phyloP scores from a whole-genome alignment of 1,139 yeast species.

The Pneumocystis murina region DNA sequence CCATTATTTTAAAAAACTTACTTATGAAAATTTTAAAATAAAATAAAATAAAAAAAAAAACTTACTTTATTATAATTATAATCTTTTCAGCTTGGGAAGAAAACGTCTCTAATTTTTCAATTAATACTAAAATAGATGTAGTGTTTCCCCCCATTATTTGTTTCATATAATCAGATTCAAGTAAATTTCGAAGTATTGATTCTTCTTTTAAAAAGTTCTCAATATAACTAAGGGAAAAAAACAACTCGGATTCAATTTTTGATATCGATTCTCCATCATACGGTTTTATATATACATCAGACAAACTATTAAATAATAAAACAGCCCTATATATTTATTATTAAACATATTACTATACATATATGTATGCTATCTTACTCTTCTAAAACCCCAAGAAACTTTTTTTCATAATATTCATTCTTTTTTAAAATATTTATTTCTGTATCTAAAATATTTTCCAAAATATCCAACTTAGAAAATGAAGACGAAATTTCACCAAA shows the following conservation, averaged over 20 bases:
- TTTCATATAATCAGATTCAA: background rate
- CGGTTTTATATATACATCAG: background rate
- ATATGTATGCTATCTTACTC: background rate
- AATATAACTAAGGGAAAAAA: background rate
- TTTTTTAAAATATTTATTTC: slow-evolving; percentile 3
- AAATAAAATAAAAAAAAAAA: background rate
- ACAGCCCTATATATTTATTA: background rate
- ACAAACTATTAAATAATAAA: background rate
- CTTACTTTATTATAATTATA: background rate
- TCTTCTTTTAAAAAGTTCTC: background rate
- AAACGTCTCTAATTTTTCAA: background rate
- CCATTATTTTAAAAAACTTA: background rate
- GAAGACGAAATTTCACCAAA: slow-evolving; percentile 12
- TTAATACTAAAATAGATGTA: background rate
- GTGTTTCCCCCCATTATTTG: background rate
- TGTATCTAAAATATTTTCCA: slow-evolving; percentile 8
- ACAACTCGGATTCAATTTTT: background rate
- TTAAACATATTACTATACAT: background rate
- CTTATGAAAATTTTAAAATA: background rate
- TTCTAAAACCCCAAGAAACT: background rate
- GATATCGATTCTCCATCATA: slow-evolving; percentile 2
- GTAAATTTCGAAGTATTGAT: background rate
- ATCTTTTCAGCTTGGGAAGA: background rate
- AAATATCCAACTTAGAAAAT: slow-evolving; percentile 4
- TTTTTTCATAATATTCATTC: background rate